Evolutionary conservation across 2,329 filamentous ascomycete genomes (phyloP), one percentile per base, ranked within the genome.

Genomic region (Penicillium brevicompactum): DNA sequence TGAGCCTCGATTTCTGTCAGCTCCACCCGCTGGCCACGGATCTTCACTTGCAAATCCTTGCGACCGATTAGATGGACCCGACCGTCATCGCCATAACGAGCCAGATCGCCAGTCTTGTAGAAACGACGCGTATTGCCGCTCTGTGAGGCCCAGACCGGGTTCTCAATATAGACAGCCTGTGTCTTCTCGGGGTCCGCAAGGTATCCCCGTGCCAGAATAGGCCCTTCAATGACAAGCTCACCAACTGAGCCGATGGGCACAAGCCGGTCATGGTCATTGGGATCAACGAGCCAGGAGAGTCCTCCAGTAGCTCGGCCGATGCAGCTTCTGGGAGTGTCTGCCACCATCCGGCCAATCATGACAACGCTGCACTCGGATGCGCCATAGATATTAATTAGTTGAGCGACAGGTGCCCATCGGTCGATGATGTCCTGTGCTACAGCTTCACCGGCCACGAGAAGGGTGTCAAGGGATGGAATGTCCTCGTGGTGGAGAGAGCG

Each of bases 11-110:
- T 76, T 64, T 75, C 77, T 37, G 68, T 75, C 51, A 84, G 75
- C 71, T 84, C 87, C 44, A 86, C 80, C 46, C 84, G 74, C 61
- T 82, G 84, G 27, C 87, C 87, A 4, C 77, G 74, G 18, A 87
- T 70, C 70, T 88, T 87, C 52, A 86, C 80, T 66, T 84, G 84
- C 38, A 79, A 78, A 58, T 87, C 84, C 59, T 82, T 84, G 38
- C 85, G 77, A 3, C 83, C 83, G 13, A 84, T 56, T 27, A 66
- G 65, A 32, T 62, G 53, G 2, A 66, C 58, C 2, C 57, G 56
- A 18, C 66, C 63, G 34, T 70, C 62, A 7, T 59, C 55, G 42
- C 64, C 60, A 46, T 68, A 68, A 32, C 57, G 60, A 7, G 59
- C 64, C 24, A 70, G 50, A 55, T 71, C 68, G 13, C 68, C 68